Evolutionary conservation across 768 basidiomycete species (phyloP).

Genomic region (Boletus rex-veris): DNA sequence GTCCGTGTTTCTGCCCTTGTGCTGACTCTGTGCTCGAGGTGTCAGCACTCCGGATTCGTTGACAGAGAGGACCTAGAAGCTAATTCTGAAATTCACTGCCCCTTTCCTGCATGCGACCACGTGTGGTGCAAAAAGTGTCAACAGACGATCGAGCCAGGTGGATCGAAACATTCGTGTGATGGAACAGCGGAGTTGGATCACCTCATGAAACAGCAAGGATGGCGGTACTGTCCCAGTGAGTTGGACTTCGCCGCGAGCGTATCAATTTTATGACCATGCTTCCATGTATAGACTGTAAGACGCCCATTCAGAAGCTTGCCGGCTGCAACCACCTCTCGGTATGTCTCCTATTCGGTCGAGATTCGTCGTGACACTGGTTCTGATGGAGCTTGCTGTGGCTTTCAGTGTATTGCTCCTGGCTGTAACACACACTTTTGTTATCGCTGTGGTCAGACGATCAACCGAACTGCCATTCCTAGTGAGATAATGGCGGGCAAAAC

Average conservation of each 20-base stretch:
- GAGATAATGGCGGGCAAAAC: conserved; percentile 33
- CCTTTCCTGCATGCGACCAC: conserved; percentile 44
- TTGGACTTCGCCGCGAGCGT: background rate
- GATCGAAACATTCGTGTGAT: conserved; percentile 54
- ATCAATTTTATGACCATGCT: background rate
- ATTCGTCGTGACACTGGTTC: background rate
- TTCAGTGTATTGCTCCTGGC: conserved; percentile 51
- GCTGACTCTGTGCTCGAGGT: conserved; percentile 35
- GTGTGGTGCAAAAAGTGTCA: conserved; percentile 62
- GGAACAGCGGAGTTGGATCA: conserved; percentile 51
- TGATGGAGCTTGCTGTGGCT: background rate
- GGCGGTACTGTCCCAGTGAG: conserved; percentile 62
- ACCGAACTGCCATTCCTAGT: conserved; percentile 33
- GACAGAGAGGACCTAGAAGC: conserved; percentile 46
- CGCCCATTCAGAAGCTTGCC: conserved; percentile 46
- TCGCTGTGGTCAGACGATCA: conserved; percentile 44
- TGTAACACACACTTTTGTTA: conserved; percentile 62
- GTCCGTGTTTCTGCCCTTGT: background rate
- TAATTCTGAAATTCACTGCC: conserved; percentile 44
- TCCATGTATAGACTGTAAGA: conserved; percentile 37
- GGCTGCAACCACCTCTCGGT: conserved; percentile 64
- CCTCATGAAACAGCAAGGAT: conserved; percentile 50
- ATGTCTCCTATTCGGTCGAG: conserved; percentile 16
- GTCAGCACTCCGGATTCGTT: conserved; percentile 47
- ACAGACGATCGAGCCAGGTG: conserved; percentile 34